Base-by-base conservation (phyloP, 345 rosid genomes). In the Ceriops decandra region DNA sequence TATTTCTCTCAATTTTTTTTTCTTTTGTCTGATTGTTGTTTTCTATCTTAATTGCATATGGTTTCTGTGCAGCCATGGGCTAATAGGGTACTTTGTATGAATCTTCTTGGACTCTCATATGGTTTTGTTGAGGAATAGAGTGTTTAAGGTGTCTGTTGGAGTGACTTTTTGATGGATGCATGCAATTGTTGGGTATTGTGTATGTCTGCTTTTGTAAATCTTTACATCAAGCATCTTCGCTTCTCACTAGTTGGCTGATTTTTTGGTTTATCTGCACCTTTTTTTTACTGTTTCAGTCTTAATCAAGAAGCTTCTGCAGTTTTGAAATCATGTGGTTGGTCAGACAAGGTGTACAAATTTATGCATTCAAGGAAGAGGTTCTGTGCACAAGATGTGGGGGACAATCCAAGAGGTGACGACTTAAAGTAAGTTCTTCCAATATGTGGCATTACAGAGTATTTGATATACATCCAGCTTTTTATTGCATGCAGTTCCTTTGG, bases 241-340 rank as follows among this genome's bases (percentile, higher is more conserved):
- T 26, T 75, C 68, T 64, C 27, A 11, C 49, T 13, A 42, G 49
- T 11, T 10, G 16, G 59, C 59, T 56, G 59, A 56, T 56, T 22
- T 30, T 27, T 26, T 49, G 49, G 31, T 59, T 5, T 33, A 19
- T 27, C 31, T 5, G 2, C 59, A 56, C 26, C 26, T 13, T n/a
- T 24, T 24, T 36, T 10, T 69, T n/a, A 35, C 56, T 70, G 46
- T 71, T 60, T 57, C 90, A 95, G 99, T 61, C 75, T 95, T 72
- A 57, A 78, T 81, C 84, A 83, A 63, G 78, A 92, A 60, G 91
- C 92, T 49, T 72, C 73, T 36, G 76, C 87, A 57, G 78, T 78
- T 70, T 76, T 95, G 84, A 82, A 62, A 77, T 78, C 90, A 13
- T 88, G 89, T 38, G 93, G 92, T 60, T 95, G 97, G 95, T 81